Evolutionary conservation across 2,329 filamentous ascomycete species (phyloP), one percentile per base, ranked within the genome.

Genomic region (Xylaria sp.): DNA sequence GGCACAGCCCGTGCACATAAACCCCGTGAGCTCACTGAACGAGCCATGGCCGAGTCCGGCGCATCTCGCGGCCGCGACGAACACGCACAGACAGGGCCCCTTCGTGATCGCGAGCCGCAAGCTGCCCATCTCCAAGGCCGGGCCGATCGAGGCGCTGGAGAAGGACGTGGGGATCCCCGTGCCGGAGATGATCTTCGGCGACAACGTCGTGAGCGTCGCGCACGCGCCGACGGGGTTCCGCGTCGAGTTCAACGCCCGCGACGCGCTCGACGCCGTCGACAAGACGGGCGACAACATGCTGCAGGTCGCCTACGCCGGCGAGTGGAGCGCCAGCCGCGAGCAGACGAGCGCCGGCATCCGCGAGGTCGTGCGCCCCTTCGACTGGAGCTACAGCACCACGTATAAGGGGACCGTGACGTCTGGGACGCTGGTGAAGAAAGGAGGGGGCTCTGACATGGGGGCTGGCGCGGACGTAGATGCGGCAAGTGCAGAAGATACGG

Each of bases 151-250:
- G 77, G 88, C 88, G 43, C 93, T 99, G 89, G 90, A 90, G 46
- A 85, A 86, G 65, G 89, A 87, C 70, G 86, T 99, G 62, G 90
- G 90, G 34, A 97, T 99, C 77, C 90, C 95, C 20, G 89, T 95
- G 46, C 96, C 96, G 9, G 96, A 99, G 83, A 99, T 99, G 96
- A 99, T 99, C 72, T 99, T 99, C 78, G 96, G 96, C 69, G 94
- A 99, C 83, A 99, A 99, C 80, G 83, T 91, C 66, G 90, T 97
- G 46, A 83, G 88, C 7, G 86, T 99, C 68, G 84, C 89, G 61
- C 93, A 98, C 81, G 70, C 82, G n/a, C 85, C 87, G 23, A 89
- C 87, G n/a, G 88, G 89, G 52, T 99, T 94, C 93, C 83, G 84
- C 52, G 84, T 98, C 70, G 82, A 86, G 61, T 99, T 98, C 84